Conservation (phyloP, 495 filamentous ascomycete species). For the Staphylotrichum longicolle region DNA sequence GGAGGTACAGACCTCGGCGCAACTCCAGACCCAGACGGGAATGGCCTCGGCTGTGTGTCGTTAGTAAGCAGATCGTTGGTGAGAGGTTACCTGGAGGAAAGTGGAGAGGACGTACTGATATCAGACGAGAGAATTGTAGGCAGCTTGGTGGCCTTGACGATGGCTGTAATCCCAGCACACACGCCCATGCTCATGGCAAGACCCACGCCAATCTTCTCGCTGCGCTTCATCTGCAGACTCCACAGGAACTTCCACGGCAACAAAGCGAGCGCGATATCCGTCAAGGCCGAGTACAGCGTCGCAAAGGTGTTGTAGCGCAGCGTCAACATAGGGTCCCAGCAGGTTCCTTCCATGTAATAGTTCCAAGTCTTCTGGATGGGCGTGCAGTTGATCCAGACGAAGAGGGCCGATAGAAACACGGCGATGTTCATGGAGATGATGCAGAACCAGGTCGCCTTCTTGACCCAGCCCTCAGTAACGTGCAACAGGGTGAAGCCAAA, state of each 20-base stretch:
- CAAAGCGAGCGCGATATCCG: constrained; percentile 36
- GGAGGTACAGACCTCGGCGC: constrained; percentile 26
- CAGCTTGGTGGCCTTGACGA: constrained; percentile 25
- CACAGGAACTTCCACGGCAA: constrained; percentile 39
- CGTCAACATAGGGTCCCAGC: constrained; percentile 27
- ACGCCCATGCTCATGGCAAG: constrained; percentile 41
- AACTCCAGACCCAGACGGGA: constrained; percentile 20
- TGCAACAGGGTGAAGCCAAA: constrained; percentile 32
- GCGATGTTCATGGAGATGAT: constrained; percentile 28
- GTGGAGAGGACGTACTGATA: constrained; percentile 9
- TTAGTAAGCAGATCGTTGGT: neutral
- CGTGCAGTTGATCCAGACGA: constrained; percentile 29
- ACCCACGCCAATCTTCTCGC: constrained; percentile 38
- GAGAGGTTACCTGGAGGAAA: neutral
- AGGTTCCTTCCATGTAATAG: constrained; percentile 21
- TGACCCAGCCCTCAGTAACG: constrained; percentile 25
- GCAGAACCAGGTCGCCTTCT: constrained; percentile 24
- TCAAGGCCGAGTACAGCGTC: constrained; percentile 34
- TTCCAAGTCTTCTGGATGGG: constrained; percentile 37
- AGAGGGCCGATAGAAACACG: constrained; percentile 20
- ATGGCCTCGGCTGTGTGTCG: constrained; percentile 13
- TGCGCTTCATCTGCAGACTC: constrained; percentile 34
- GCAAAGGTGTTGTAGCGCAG: constrained; percentile 25
- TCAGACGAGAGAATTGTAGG: constrained; percentile 17
- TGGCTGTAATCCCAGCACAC: constrained; percentile 26